phyloP scores from a whole-genome alignment of 2,329 filamentous ascomycete genomes.

The Paracamarosporium sp. region DNA sequence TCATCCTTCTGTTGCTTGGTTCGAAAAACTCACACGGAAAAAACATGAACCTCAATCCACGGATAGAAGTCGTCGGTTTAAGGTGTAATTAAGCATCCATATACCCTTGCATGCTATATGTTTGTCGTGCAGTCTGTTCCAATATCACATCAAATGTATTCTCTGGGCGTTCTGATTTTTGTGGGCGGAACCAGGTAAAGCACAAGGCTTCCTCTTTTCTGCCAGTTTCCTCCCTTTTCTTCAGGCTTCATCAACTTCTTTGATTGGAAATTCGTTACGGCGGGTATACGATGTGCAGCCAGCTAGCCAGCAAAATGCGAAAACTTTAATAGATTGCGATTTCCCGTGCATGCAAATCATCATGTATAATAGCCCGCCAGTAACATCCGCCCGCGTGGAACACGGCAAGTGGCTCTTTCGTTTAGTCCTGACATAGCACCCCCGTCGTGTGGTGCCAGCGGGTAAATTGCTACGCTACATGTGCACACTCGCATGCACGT shows the following conservation, averaged over 20 bases:
- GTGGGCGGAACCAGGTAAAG: background rate
- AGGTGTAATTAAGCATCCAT: too few relatives aligned
- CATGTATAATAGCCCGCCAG: background rate
- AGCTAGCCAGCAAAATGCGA: background rate
- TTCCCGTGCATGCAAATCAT: background rate
- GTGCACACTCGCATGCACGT: background rate
- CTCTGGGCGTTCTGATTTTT: background rate
- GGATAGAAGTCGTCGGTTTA: background rate
- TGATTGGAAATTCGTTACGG: background rate
- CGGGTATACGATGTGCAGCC: background rate
- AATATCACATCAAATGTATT: background rate
- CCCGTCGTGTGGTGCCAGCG: background rate
- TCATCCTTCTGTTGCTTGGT: background rate
- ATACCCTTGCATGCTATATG: background rate
- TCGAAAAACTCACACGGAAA: background rate
- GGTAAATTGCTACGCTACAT: background rate
- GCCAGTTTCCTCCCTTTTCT: background rate
- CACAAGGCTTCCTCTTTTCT: background rate
- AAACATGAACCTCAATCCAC: background rate
- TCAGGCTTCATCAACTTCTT: background rate
- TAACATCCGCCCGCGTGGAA: background rate
- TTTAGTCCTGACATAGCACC: background rate
- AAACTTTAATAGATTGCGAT: background rate
- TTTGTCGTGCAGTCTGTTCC: background rate
- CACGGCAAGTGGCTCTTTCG: background rate